Percentiles rank a stretch among this genome's conserved stretches.
phyloP scores from a whole-genome alignment of 441 rosid genomes.

The Syzygium syzygioides region DNA sequence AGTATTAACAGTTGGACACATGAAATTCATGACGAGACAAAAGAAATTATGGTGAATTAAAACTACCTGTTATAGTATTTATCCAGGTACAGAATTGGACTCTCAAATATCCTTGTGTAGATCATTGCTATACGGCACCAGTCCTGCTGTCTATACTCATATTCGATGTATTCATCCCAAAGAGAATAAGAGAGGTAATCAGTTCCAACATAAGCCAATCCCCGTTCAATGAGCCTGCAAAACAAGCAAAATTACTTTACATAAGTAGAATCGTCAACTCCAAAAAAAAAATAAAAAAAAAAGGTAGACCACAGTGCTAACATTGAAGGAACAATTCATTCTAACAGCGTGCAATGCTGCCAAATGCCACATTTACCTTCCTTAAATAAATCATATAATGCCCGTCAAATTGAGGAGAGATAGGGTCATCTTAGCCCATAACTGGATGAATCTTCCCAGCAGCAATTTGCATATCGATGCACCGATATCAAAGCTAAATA shows the following conservation, averaged over 20 bases:
- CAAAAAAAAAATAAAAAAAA: conserved; percentile 21
- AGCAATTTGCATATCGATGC: conserved; percentile 84
- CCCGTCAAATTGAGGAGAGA: conserved; percentile 71
- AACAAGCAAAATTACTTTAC: conserved; percentile 12
- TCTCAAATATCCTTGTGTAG: conserved; percentile 78
- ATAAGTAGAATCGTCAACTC: not conserved
- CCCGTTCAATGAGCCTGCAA: conserved; percentile 92
- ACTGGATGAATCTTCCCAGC: conserved; percentile 90
- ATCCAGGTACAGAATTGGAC: conserved; percentile 82
- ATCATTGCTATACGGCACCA: conserved; percentile 78
- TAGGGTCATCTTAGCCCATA: conserved; percentile 85
- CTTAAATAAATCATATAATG: conserved; percentile 73
- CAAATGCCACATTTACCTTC: conserved; percentile 96
- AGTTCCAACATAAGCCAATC: conserved; percentile 82
- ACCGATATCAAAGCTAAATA: conserved; percentile 55
- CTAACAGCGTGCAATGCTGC: conserved; percentile 58
- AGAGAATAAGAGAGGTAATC: conserved; percentile 77
- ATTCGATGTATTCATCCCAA: conserved; percentile 96
- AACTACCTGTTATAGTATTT: conserved; percentile 64
- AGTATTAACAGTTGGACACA: not conserved
- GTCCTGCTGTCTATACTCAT: conserved; percentile 83
- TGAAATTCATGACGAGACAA: not conserved
- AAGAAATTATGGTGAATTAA: not conserved
- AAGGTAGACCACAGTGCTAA: conserved; percentile 22
- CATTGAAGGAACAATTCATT: conserved; percentile 66